Percentiles rank a stretch among this genome's conserved stretches.
phyloP scores from a whole-genome alignment of 2,329 filamentous ascomycete genomes.

The Aspergillus terreus region DNA sequence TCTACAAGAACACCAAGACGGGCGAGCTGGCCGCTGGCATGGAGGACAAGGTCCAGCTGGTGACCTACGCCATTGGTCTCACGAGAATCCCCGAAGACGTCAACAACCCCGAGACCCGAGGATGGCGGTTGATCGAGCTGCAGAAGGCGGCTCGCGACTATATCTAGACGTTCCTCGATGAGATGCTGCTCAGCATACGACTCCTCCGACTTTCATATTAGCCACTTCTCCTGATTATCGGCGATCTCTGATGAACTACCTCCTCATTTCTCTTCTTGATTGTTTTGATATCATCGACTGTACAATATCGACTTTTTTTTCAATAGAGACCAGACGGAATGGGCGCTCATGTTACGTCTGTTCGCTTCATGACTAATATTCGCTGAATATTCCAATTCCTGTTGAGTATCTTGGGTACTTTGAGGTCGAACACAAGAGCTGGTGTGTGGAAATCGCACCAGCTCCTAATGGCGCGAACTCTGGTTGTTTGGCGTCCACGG shows the following conservation, averaged over 20 bases:
- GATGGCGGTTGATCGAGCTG: constrained; percentile 96
- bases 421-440: background rate
- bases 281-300: constrained; percentile 32
- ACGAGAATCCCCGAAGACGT: constrained; percentile 93
- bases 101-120: constrained; percentile 91
- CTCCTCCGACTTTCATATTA: constrained; percentile 8
- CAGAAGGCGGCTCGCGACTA: constrained; percentile 97
- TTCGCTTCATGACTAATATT: constrained; percentile 20
- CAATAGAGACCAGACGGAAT: constrained; percentile 35
- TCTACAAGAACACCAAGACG: constrained; percentile 89
- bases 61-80: constrained; percentile 96
- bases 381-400: constrained; percentile 14
- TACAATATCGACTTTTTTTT: constrained; percentile 37
- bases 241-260: constrained; percentile 17
- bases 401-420: constrained; percentile 11
- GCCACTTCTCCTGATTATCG: constrained; percentile 11
- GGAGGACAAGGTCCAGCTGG: constrained; percentile 97
- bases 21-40: constrained; percentile 89
- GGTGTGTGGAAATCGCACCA: background rate
- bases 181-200: background rate
- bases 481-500: constrained; percentile 7
- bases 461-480: background rate
- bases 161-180: constrained; percentile 48
- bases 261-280: constrained; percentile 19
- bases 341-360: constrained; percentile 30